Percentiles rank a stretch among this genome's conserved stretches.
Evolutionary conservation across 495 filamentous ascomycete species (phyloP).

Genomic region (Xylaria flabelliformis): DNA sequence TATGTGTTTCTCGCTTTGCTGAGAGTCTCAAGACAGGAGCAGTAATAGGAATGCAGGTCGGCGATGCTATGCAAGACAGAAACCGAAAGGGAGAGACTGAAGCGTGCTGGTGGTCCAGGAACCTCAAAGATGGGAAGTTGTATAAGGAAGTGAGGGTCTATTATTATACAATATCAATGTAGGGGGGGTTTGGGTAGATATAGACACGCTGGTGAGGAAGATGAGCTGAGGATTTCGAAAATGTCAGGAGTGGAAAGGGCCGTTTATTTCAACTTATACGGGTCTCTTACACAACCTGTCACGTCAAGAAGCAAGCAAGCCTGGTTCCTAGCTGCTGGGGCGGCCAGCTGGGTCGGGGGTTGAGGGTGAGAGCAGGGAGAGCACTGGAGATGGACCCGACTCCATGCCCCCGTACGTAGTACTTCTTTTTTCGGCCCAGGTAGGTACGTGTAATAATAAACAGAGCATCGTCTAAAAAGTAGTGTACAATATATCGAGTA

Average conservation of each 20-base stretch:
- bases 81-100: constrained; percentile 25
- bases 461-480: neutral
- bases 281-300: constrained; percentile 15
- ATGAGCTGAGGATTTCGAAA: constrained; percentile 26
- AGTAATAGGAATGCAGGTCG: constrained; percentile 21
- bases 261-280: constrained; percentile 33
- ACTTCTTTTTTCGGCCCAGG: constrained; percentile 17
- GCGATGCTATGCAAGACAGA: constrained; percentile 26
- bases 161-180: constrained; percentile 23
- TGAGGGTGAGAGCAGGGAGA: constrained; percentile 1
- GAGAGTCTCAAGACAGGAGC: constrained; percentile 22
- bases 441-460: constrained; percentile 18
- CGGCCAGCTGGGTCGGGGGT: constrained; percentile 26
- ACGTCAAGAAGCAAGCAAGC: constrained; percentile 12
- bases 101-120: constrained; percentile 14
- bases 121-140: neutral
- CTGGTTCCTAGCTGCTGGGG: constrained; percentile 29
- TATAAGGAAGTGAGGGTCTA: neutral
- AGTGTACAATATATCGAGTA: constrained; percentile 9
- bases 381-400: constrained; percentile 22
- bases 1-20: constrained; percentile 29
- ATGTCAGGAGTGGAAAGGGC: constrained; percentile 27
- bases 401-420: constrained; percentile 20
- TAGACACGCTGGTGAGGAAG: constrained; percentile 11
- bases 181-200: constrained; percentile 10